These are phyloP conservation scores for Suillus discolor DNA, from an alignment of 768 basidiomycete species.

Conservation along the genomic window DNA sequence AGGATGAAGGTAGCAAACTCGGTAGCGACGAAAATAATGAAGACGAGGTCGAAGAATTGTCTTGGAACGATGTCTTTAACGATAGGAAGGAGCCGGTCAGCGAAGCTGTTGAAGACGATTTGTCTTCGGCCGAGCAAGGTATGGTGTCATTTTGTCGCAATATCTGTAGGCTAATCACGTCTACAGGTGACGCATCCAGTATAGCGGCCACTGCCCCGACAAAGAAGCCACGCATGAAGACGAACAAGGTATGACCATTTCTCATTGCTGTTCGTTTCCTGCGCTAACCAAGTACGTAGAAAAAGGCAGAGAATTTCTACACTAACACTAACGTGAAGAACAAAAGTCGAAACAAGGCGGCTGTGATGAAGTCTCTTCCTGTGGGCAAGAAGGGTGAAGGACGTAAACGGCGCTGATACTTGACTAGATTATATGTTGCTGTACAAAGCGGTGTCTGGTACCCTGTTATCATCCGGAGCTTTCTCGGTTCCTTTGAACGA, in stretches of 20 bases:
- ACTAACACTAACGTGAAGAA: conserved; percentile 84
- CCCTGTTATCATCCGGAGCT: too few relatives aligned
- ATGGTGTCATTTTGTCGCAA: conserved; percentile 14
- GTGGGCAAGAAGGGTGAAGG: conserved; percentile 51
- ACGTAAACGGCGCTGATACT: conserved; percentile 37
- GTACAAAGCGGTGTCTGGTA: too few relatives aligned
- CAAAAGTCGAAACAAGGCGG: conserved; percentile 70
- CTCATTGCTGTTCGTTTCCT: conserved; percentile 1
- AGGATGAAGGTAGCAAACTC: conserved; percentile 37
- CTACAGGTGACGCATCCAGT: conserved; percentile 34
- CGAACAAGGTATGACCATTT: conserved; percentile 70
- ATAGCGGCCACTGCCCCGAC: conserved; percentile 35
- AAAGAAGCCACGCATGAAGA: conserved; percentile 83
- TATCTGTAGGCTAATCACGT: conserved; percentile 13
- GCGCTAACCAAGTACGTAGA: conserved; percentile 45
- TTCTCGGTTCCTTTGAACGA: too few relatives aligned
- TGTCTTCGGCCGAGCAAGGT: conserved; percentile 20
- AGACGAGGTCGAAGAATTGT: conserved; percentile 54
- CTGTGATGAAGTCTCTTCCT: conserved; percentile 58
- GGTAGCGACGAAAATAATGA: conserved; percentile 44
- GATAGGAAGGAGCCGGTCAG: conserved; percentile 41
- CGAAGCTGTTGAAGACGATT: conserved; percentile 17
- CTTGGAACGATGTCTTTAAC: conserved; percentile 88
- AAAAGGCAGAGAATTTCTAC: conserved; percentile 90
- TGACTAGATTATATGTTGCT: conserved; percentile 10